Evolutionary conservation across 306 rosid genomes (phyloP), one percentile per base, ranked within the genome.

Genomic region (Pterocarpus macrocarpus): DNA sequence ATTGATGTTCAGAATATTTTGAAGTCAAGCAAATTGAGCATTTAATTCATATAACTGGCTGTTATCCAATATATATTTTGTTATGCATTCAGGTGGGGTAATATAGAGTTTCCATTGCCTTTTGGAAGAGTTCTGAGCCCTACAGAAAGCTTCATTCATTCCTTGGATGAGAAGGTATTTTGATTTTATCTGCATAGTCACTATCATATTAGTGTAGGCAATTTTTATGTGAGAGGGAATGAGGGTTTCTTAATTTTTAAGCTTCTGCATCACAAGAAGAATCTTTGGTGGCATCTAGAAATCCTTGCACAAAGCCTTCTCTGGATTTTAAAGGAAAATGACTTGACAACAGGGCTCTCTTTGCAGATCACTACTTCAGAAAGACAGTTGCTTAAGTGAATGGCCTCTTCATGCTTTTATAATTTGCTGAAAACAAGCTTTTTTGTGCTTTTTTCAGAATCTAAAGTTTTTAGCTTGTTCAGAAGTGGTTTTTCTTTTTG

Each of bases 51-150:
- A 70, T 39, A 74, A 22, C 75, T 36, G 43, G 62, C 45, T 30
- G 73, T 44, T 78, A n/a, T 83, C 43, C 74, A 5, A 56, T 73
- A 4, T 53, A 63, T 69, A 4, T 72, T 38, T n/a, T 83, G 8
- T 62, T 78, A 36, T 67, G 17, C 73, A 30, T 80, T 68, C 89
- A 94, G 97, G 87, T 94, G 97, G 97, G 95, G 90, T 53, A 69
- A 81, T 68, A 68, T 91, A 16, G 98, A 91, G 82, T 94, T 94
- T 86, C 97, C 97, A 10, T 75, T 94, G 83, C 98, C 98, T 78
- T 94, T 94, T 75, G 97, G 98, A 57, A 87, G 94, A 85, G 92
- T 94, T 83, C 43, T 94, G 58, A 91, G 84, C 80, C 77, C 97
- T 33, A 82, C 97, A 55, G 94, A 94, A 82, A 89, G 87, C 69